phyloP scores from a whole-genome alignment of 805 yeast species.

The Naumovozyma castellii region DNA sequence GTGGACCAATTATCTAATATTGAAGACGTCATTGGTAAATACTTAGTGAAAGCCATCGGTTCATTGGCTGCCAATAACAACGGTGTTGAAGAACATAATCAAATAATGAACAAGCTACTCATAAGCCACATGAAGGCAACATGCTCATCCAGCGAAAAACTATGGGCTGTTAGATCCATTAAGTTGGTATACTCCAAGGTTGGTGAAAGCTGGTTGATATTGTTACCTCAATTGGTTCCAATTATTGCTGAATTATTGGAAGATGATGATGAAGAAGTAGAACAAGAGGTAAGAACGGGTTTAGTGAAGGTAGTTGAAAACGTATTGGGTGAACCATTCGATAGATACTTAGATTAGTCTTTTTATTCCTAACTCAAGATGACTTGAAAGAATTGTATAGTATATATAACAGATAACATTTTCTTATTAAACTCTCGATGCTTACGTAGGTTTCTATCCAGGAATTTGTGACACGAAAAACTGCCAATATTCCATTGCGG shows the following conservation, averaged over 20 bases:
- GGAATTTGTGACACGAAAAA: no score
- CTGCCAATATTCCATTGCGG: neutral
- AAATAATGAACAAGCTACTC: conserved; percentile 54
- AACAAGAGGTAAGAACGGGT: conserved; percentile 81
- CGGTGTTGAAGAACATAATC: conserved; percentile 65
- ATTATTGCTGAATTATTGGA: conserved; percentile 90
- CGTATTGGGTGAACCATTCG: conserved; percentile 90
- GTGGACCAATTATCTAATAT: conserved; percentile 56
- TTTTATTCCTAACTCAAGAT: no score
- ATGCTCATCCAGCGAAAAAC: conserved; percentile 48
- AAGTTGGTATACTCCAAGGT: conserved; percentile 78
- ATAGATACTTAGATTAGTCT: conserved; percentile 55
- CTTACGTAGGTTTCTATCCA: neutral
- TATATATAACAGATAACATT: no score
- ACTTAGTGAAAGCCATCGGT: conserved; percentile 70
- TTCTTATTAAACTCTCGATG: no score
- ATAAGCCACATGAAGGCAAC: conserved; percentile 60
- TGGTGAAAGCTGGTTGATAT: conserved; percentile 88
- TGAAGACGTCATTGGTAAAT: conserved; percentile 68
- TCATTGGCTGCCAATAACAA: conserved; percentile 63
- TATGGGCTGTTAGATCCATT: conserved; percentile 73
- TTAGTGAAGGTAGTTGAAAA: conserved; percentile 84
- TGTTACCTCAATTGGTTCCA: conserved; percentile 91
- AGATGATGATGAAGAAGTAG: conserved; percentile 91
- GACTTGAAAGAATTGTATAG: neutral